These are phyloP conservation scores for Euphorbia celastroides DNA, from an alignment of 441 rosid genomes.

Conservation along the genomic window DNA sequence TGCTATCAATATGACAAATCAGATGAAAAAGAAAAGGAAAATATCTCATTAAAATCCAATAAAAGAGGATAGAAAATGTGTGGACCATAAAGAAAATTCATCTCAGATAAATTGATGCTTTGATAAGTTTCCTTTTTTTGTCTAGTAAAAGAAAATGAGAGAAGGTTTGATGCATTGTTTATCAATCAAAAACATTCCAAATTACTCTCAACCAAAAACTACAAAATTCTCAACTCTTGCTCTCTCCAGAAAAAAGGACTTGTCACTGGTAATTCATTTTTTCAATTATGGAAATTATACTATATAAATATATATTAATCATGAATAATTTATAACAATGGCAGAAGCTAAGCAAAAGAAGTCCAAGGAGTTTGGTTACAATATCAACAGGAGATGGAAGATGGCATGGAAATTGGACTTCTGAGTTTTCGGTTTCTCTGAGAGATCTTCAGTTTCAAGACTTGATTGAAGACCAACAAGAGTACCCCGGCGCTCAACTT, in stretches of 20 bases:
- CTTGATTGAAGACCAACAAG: conserved; percentile 51
- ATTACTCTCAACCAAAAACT: not conserved
- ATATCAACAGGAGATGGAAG: conserved; percentile 58
- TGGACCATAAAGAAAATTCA: too few species aligned
- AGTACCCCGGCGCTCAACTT: conserved; percentile 37
- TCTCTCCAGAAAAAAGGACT: conserved; percentile 11
- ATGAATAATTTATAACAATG: not conserved
- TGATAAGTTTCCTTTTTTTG: not conserved
- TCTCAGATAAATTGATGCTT: not conserved
- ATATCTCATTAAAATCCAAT: not conserved
- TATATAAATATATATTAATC: not conserved
- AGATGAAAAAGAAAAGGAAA: too few species aligned
- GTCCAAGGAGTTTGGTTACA: conserved; percentile 43
- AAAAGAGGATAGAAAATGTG: conserved; percentile 20
- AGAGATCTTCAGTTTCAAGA: conserved; percentile 54
- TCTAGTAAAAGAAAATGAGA: not conserved
- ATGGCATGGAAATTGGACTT: conserved; percentile 65
- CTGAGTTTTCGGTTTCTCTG: conserved; percentile 50
- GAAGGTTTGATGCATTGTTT: conserved; percentile 6
- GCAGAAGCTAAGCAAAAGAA: conserved; percentile 17
- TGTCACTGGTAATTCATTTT: conserved; percentile 4
- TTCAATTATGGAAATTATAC: too few species aligned
- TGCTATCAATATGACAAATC: too few species aligned
- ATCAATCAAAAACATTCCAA: conserved; percentile 19
- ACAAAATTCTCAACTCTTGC: not conserved